A percentile compares a stretch with the other conserved stretches of the same genome.
phyloP scores from a whole-genome alignment of 306 rosid species.

The Pyrus bretschneideri region DNA sequence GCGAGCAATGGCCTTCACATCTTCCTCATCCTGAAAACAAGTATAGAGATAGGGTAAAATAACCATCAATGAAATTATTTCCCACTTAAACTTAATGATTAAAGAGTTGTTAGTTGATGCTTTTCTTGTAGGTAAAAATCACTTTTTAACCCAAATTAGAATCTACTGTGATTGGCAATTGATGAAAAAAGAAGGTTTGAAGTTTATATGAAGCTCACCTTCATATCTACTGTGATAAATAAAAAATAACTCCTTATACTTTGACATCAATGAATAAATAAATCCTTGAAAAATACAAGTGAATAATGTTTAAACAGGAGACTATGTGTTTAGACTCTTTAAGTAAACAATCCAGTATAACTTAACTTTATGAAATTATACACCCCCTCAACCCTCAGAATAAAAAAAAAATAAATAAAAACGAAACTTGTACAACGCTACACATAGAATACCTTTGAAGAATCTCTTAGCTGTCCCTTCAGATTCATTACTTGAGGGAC shows the following conservation, averaged over 20 bases:
- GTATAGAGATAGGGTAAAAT: conserved; percentile 5
- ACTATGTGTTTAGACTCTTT: too few species aligned
- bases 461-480: conserved; percentile 85
- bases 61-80: background rate
- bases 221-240: background rate
- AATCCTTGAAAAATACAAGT: background rate
- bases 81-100: background rate
- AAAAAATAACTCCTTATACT: background rate
- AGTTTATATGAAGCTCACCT: background rate
- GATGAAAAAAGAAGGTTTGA: background rate
- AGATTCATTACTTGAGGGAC: conserved; percentile 94
- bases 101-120: background rate
- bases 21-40: conserved; percentile 87
- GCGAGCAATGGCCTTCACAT: conserved; percentile 97
- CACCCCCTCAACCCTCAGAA: background rate
- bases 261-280: background rate
- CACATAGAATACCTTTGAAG: conserved; percentile 64
- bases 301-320: background rate
- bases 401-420: background rate
- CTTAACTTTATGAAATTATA: background rate
- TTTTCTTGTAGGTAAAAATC: background rate
- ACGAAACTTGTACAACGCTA: conserved; percentile 12
- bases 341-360: too few species aligned
- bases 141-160: background rate
- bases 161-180: background rate